A percentile compares a stretch with the other conserved stretches of the same genome.
Evolutionary conservation across 768 basidiomycete species (phyloP).

Genomic region (Hericium erinaceus): DNA sequence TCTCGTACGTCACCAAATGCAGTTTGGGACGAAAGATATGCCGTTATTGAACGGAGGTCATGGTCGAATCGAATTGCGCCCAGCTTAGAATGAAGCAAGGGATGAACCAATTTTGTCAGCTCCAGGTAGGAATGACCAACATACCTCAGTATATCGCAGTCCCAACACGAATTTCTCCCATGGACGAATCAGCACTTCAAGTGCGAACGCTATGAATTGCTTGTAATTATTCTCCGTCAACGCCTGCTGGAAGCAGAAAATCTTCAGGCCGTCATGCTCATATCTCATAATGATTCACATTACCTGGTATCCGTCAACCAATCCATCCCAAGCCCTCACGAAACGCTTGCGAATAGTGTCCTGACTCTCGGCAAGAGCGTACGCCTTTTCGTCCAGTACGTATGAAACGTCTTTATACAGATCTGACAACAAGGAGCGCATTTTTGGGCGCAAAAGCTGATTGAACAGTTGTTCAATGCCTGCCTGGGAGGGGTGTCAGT

Average conservation of each 20-base stretch:
- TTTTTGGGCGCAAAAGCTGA: constrained; percentile 79
- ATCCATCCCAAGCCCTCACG: constrained; percentile 75
- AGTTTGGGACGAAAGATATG: constrained; percentile 82
- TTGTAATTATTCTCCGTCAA: constrained; percentile 88
- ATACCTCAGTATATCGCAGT: constrained; percentile 82
- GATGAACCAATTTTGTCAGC: too few relatives aligned
- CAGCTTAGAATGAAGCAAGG: constrained; percentile 39
- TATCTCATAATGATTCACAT: background rate
- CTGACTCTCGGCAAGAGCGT: constrained; percentile 73
- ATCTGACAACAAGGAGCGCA: constrained; percentile 78
- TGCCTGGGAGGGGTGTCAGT: constrained; percentile 32
- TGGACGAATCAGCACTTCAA: constrained; percentile 85
- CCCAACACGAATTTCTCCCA: constrained; percentile 87
- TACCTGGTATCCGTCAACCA: constrained; percentile 86
- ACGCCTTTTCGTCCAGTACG: constrained; percentile 80
- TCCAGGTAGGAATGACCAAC: constrained; percentile 8
- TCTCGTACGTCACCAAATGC: constrained; percentile 85
- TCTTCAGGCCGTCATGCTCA: background rate
- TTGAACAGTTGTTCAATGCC: constrained; percentile 95
- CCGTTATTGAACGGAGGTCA: constrained; percentile 76
- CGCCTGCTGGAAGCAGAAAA: constrained; percentile 43
- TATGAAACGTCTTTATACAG: constrained; percentile 89
- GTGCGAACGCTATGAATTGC: constrained; percentile 71
- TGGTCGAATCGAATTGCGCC: constrained; percentile 94
- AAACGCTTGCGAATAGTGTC: constrained; percentile 88